Percentiles rank a stretch among this genome's conserved stretches.
Conservation (phyloP, 1,284 basidiomycete genomes). For the Apiotrichum siamense region DNA sequence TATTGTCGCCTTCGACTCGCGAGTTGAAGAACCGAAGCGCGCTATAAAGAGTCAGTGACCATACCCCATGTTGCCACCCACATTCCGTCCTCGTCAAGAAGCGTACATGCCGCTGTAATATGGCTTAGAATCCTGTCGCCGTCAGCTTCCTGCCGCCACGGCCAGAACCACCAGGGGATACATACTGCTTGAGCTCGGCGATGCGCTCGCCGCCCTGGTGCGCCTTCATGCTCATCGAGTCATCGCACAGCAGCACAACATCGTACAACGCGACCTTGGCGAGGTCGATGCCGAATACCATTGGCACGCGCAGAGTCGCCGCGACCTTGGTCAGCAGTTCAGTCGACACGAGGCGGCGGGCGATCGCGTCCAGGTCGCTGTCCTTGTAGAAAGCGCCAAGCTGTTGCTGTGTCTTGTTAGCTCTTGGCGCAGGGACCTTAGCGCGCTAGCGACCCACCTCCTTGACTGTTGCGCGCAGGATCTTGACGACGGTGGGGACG, state of each 20-base stretch:
- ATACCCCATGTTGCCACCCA: background rate
- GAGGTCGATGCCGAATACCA: constrained; percentile 47
- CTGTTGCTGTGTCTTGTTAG: background rate
- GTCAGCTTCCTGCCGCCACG: background rate
- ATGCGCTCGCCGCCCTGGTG: constrained; percentile 42
- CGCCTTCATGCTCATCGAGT: constrained; percentile 46
- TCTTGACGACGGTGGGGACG: background rate
- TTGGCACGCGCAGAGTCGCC: constrained; percentile 27
- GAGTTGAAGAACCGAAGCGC: constrained; percentile 49
- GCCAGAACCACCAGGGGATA: background rate
- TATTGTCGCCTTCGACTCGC: constrained; percentile 45
- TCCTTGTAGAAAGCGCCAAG: background rate
- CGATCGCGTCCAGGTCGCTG: constrained; percentile 3
- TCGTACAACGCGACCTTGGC: constrained; percentile 46
- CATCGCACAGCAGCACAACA: constrained; percentile 46
- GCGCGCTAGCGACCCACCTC: background rate
- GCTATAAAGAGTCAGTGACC: background rate
- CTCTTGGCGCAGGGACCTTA: no score
- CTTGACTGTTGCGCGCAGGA: background rate
- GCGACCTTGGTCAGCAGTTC: background rate
- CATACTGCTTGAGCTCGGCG: constrained; percentile 26
- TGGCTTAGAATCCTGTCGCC: background rate
- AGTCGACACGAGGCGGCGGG: background rate
- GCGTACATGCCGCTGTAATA: background rate
- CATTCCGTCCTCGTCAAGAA: constrained; percentile 6